Base-by-base conservation (phyloP, 169 alveolate genomes). In the Babesia ovata region DNA sequence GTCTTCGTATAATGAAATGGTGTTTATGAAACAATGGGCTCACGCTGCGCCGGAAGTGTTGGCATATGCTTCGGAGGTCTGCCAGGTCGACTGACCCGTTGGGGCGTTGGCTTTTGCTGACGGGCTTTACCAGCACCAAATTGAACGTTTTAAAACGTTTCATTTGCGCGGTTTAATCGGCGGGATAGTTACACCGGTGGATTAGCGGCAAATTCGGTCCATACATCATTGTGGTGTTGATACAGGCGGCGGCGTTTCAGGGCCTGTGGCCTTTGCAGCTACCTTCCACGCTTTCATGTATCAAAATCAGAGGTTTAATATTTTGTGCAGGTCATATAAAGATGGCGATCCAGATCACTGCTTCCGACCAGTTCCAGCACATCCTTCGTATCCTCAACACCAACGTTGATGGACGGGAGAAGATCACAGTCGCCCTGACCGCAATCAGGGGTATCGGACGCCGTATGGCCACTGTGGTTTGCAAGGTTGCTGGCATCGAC, bases 391-490 rank as follows among this genome's bases (percentile, higher is more conserved):
- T 98, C 85, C 93, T 96, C 90, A 98, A 98, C 94, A 97, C 99
- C 75, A 98, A 98, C 96, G 98, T 98, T 69, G 99, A 97, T 57
- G 99, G 99, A 54, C 96, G 98, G 70, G 97, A 96, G 91, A 98
- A 97, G 90, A 97, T 96, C 52, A 92, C 94, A 82, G 95, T 92
- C 79, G 99, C 99, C 48, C 91, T 98, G 63, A 97, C 99, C 61
- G 99, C 95, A 36, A 95, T 96, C 70, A 95, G 96, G 70, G 99
- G 99, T 69, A 93, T 98, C 75, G 99, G 99, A 57, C 94, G 99
- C 73, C 95, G 99, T 66, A 93, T 97, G 91, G 95, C 99, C 53
- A 95, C 95, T 86, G 93, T 97, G 29, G 96, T 97, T 62, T 94
- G 98, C 96, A 98, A 96, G 92, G 97, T 96, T 78, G 99, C 99